phyloP scores from a whole-genome alignment of 2,329 filamentous ascomycete species.

The Fusarium poae region DNA sequence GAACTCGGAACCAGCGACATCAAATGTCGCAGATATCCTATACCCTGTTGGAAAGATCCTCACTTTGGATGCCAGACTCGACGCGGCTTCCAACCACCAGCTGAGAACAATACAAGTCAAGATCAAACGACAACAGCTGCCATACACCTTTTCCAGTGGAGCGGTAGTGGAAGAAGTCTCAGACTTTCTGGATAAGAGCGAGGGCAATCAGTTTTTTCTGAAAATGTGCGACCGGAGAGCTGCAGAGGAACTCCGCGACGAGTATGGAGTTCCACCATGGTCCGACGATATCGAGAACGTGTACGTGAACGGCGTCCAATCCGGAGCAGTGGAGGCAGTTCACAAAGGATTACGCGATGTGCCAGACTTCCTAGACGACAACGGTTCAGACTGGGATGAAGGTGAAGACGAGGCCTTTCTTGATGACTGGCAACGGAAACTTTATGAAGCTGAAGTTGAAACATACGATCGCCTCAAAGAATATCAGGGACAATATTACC shows the following conservation, averaged over 20 bases:
- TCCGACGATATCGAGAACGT: background rate
- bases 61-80: background rate
- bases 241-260: slow-evolving; percentile 29
- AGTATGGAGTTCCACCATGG: slow-evolving; percentile 31
- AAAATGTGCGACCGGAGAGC: slow-evolving; percentile 46
- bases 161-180: background rate
- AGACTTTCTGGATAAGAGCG: too few species aligned
- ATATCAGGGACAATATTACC: slow-evolving; percentile 39
- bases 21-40: fast-evolving
- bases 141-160: background rate
- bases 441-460: slow-evolving; percentile 32
- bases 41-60: background rate
- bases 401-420: slow-evolving; percentile 41
- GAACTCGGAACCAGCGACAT: fast-evolving
- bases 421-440: background rate
- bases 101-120: background rate
- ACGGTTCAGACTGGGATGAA: slow-evolving; percentile 33
- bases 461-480: slow-evolving; percentile 34
- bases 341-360: background rate
- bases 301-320: background rate
- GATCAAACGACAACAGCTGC: background rate
- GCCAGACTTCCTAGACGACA: background rate
- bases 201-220: slow-evolving; percentile 27
- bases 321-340: background rate
- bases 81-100: background rate